phyloP scores from a whole-genome alignment of 2,329 filamentous ascomycete genomes.

The Sphaerulina musiva region DNA sequence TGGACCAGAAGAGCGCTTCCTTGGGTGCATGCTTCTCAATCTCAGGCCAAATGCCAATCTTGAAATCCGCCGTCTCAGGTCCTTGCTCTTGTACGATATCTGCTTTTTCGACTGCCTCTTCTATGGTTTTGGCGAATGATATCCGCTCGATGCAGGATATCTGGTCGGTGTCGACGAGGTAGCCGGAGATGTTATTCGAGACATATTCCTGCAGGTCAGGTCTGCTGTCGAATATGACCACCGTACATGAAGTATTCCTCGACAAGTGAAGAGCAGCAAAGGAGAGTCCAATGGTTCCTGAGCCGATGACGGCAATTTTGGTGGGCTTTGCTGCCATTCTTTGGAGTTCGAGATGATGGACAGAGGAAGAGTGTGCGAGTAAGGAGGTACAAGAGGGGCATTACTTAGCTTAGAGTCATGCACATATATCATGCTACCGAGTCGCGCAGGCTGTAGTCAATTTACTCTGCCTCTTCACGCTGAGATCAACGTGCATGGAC shows the following conservation, averaged over 20 bases:
- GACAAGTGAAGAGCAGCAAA: conserved; percentile 50
- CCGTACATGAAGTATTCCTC: conserved; percentile 35
- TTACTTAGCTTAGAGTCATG: background rate
- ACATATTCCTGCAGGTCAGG: conserved; percentile 45
- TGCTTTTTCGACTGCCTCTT: conserved; percentile 42
- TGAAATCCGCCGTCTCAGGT: conserved; percentile 49
- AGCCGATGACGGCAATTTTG: conserved; percentile 40
- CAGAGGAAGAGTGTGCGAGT: background rate
- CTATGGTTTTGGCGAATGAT: conserved; percentile 34
- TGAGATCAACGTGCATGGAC: background rate
- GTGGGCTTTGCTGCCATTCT: conserved; percentile 1
- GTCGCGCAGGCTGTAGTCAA: background rate
- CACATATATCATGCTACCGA: background rate
- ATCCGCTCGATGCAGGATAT: conserved; percentile 30
- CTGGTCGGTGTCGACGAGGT: conserved; percentile 33
- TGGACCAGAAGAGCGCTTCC: conserved; percentile 50
- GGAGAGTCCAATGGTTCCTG: conserved; percentile 50
- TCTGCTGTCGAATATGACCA: conserved; percentile 48
- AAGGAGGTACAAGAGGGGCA: background rate
- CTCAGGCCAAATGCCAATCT: conserved; percentile 46
- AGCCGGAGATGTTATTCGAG: conserved; percentile 38
- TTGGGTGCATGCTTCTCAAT: conserved; percentile 43
- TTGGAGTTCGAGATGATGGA: background rate
- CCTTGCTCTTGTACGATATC: conserved; percentile 55
- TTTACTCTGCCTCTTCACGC: background rate